These are phyloP conservation scores for Fusarium burgessii DNA, from an alignment of 2,329 filamentous ascomycete genomes.

Conservation along the genomic window DNA sequence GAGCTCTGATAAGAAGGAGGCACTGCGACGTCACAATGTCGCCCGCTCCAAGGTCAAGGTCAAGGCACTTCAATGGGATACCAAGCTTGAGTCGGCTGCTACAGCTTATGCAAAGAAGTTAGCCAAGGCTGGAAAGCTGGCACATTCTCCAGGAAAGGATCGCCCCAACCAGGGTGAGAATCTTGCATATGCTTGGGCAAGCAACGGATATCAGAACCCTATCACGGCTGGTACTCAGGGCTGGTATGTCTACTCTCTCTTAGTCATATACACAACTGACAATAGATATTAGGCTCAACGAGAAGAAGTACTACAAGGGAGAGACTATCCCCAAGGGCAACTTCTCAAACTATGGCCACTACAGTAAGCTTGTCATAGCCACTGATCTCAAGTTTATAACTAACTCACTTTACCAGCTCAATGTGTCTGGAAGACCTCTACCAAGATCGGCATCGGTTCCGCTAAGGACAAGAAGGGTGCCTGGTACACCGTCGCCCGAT, in stretches of 20 bases:
- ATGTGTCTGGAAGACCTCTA: conserved; percentile 49
- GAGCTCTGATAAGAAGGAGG: conserved; percentile 29
- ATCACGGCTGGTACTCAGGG: conserved; percentile 23
- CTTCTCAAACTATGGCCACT: conserved; percentile 46
- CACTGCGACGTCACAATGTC: conserved; percentile 32
- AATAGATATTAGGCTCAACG: conserved; percentile 15
- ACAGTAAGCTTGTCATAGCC: conserved; percentile 30
- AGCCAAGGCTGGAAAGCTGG: conserved; percentile 26
- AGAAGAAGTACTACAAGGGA: conserved; percentile 34
- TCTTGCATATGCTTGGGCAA: conserved; percentile 36
- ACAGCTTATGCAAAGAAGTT: conserved; percentile 33
- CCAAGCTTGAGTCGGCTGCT: conserved; percentile 23
- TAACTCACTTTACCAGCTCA: conserved; percentile 38
- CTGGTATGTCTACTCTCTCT: conserved; percentile 18
- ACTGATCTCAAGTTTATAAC: rapidly evolving
- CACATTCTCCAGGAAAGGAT: conserved; percentile 12
- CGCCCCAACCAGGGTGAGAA: conserved; percentile 42
- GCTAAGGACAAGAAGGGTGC: conserved; percentile 46
- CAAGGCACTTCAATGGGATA: conserved; percentile 28
- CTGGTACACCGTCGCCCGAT: conserved; percentile 51
- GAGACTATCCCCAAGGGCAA: conserved; percentile 40
- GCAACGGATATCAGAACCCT: conserved; percentile 19
- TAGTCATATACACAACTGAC: rapidly evolving
- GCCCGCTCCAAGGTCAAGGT: conserved; percentile 35
- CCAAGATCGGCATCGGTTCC: conserved; percentile 49